phyloP scores from a whole-genome alignment of 2,329 filamentous ascomycete genomes.

The Trichoderma asperellum region DNA sequence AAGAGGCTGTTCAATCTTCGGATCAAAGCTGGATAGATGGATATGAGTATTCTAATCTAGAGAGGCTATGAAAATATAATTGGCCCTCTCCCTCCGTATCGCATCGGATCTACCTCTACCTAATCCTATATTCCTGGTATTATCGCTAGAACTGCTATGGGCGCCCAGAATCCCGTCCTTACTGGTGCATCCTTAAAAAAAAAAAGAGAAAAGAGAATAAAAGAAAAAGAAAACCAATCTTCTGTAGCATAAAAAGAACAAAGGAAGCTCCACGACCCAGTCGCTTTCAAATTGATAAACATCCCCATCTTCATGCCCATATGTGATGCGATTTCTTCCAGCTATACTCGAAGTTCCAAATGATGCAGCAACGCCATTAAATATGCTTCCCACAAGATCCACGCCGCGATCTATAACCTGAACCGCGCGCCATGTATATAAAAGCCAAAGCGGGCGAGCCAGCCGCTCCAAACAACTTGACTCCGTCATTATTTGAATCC shows the following conservation, averaged over 20 bases:
- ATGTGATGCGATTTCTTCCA: slow-evolving; percentile 37
- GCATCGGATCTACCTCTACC: slow-evolving; percentile 29
- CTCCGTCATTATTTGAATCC: slow-evolving; percentile 22
- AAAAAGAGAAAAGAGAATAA: not conserved
- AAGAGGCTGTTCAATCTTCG: not conserved
- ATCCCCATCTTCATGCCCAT: slow-evolving; percentile 30
- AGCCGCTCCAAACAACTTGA: slow-evolving; percentile 32
- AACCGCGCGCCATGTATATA: slow-evolving; percentile 38
- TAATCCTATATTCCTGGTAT: slow-evolving; percentile 29
- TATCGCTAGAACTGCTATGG: slow-evolving; percentile 31
- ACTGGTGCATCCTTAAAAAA: slow-evolving; percentile 27
- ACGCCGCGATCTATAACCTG: slow-evolving; percentile 40
- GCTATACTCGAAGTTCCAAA: slow-evolving; percentile 36
- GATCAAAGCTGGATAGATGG: slow-evolving; percentile 1
- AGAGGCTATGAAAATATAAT: not conserved
- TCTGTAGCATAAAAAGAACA: not conserved
- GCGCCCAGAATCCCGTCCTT: slow-evolving; percentile 9
- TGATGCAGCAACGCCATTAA: slow-evolving; percentile 43
- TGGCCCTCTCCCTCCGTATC: not conserved
- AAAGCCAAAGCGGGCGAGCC: slow-evolving; percentile 37
- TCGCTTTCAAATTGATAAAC: slow-evolving; percentile 32
- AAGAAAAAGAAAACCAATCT: slow-evolving; percentile 20
- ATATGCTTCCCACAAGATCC: slow-evolving; percentile 42
- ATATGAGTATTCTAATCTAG: slow-evolving; percentile 5
- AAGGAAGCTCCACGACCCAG: slow-evolving; percentile 35